phyloP scores from a whole-genome alignment of 2,329 filamentous ascomycete species.

The Xenoacremonium recifei region DNA sequence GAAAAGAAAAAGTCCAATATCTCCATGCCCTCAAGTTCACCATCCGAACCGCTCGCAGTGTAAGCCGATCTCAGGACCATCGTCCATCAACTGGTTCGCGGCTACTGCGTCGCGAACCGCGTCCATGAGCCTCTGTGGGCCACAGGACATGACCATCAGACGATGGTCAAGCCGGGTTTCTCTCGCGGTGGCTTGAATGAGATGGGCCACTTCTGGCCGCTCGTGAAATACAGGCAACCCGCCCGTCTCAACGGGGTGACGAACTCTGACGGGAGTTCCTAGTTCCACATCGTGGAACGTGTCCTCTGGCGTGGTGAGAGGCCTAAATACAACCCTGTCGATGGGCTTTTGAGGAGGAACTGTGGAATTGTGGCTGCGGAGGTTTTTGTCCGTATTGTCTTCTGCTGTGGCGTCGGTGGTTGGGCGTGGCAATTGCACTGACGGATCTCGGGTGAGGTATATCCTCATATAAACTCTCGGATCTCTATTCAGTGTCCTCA shows the following conservation, averaged over 20 bases:
- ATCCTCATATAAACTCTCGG: slow-evolving; percentile 30
- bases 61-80: slow-evolving; percentile 45
- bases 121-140: slow-evolving; percentile 41
- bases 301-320: slow-evolving; percentile 5
- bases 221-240: slow-evolving; percentile 28
- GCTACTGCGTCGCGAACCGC: slow-evolving; percentile 41
- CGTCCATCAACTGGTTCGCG: slow-evolving; percentile 32
- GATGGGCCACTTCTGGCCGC: slow-evolving; percentile 35
- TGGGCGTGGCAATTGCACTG: slow-evolving; percentile 4
- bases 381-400: slow-evolving; percentile 13
- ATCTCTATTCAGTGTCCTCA: slow-evolving; percentile 30
- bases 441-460: slow-evolving; percentile 32
- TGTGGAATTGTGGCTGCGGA: slow-evolving; percentile 1
- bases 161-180: slow-evolving; percentile 28
- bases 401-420: slow-evolving; percentile 6
- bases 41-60: slow-evolving; percentile 49
- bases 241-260: slow-evolving; percentile 14
- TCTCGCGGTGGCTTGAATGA: slow-evolving; percentile 34
- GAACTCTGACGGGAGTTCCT: neutral
- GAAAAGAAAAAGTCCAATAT: no score
- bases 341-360: slow-evolving; percentile 2
- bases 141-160: slow-evolving; percentile 46
- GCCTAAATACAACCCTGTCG: slow-evolving; percentile 7
- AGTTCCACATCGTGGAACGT: no score
- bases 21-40: no score